Base-by-base conservation (phyloP, 306 rosid species). In the Casuarina equisetifolia region DNA sequence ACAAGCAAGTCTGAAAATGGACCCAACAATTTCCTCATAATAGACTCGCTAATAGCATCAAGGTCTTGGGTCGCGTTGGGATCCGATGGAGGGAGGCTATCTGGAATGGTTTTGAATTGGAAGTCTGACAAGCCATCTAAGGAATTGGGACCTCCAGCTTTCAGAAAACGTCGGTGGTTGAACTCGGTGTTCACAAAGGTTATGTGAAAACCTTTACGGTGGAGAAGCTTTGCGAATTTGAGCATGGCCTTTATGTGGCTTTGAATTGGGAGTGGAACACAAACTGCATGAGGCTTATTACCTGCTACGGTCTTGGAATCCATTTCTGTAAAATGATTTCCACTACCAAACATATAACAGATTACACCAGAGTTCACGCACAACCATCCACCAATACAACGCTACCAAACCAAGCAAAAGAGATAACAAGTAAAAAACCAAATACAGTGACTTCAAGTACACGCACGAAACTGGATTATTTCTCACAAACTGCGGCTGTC, bases 161-260 rank as follows among this genome's bases (percentile, higher is more conserved):
- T 25, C 17, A 53, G 54, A 50, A 76, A 53, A 20, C 68, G 74
- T 1, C 15, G 38, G 55, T 76, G 80, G 25, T 51, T 76, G 57
- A 68, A 76, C 55, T 76, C 74, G 0, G 74, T 67, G 68, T 52
- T 76, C 42, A 76, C 80, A 67, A 76, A 52, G 68, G 80, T 76
- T 19, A 76, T 53, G 53, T 53, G 55, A 35, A 76, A 54, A 32
- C 69, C 74, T 42, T 32, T 68, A 12, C 68, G 7, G 43, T 68
- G 80, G 46, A 76, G 68, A 36, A 76, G 80, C 51, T 76, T 54
- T 53, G 80, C 53, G 12, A 76, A 5, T 69, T 76, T 69, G 7
- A 68, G 74, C 80, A 68, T 67, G 0, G 36, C 48, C 66, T 68
- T 68, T 13, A 76, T 69, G 55, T 76, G 80, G 55, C 74, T 32